Evolutionary conservation across 1,284 basidiomycete species (phyloP).

Genomic region (Ceratobasidium sp.): DNA sequence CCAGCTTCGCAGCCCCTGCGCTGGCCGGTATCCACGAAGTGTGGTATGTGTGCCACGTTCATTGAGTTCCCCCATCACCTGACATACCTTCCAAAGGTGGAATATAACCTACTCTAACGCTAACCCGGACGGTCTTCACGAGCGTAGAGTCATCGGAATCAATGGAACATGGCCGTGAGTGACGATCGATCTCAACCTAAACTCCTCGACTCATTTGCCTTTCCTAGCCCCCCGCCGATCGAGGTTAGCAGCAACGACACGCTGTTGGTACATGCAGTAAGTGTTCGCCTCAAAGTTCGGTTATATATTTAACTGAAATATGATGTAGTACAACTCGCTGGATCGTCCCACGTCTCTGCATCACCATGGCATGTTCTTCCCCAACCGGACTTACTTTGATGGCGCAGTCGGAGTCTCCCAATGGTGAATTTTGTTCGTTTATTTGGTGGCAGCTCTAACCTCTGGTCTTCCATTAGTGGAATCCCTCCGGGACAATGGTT

Average conservation of each 20-base stretch:
- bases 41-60: conserved; percentile 29
- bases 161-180: conserved; percentile 93
- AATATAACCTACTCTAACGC: conserved; percentile 78
- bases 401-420: conserved; percentile 86
- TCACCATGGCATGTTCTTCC: conserved; percentile 95
- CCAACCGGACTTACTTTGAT: conserved; percentile 86
- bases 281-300: conserved; percentile 15
- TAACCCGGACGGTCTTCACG: conserved; percentile 80
- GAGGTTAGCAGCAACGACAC: conserved; percentile 79
- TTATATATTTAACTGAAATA: neutral
- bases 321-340: conserved; percentile 68
- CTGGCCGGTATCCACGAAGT: conserved; percentile 46
- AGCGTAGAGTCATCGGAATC: conserved; percentile 84
- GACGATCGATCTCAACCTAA: conserved; percentile 8
- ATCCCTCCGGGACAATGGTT: conserved; percentile 83
- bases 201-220: conserved; percentile 2
- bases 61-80: neutral
- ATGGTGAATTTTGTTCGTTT: conserved; percentile 66
- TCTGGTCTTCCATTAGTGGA: conserved; percentile 64
- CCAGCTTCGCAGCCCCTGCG: conserved; percentile 6
- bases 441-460: neutral
- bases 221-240: conserved; percentile 78
- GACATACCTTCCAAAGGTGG: conserved; percentile 61
- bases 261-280: conserved; percentile 75
- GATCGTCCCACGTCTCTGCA: conserved; percentile 75